Conservation (phyloP, 1,284 basidiomycete species). For the Tilletiopsis washingtonensis region DNA sequence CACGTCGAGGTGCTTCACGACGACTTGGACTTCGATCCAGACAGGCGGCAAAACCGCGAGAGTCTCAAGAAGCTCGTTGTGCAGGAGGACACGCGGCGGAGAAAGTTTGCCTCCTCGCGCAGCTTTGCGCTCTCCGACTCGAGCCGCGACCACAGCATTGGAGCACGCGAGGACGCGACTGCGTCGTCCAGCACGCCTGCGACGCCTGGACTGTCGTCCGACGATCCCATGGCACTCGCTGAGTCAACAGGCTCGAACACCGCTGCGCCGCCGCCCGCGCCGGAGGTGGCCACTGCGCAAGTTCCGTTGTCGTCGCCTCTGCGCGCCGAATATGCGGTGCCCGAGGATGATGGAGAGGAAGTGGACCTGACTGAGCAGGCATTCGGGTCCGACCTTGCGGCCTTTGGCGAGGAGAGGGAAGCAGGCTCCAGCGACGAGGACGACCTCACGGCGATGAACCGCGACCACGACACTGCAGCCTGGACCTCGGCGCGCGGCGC, state of each 20-base stretch:
- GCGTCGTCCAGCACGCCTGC: background rate
- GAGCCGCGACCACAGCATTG: background rate
- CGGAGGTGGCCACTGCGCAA: background rate
- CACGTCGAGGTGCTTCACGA: conserved; percentile 84
- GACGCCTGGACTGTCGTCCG: no score
- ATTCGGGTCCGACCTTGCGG: conserved; percentile 39
- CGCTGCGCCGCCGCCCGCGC: background rate
- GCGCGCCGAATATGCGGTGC: no score
- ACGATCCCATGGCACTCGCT: no score
- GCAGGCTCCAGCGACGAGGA: conserved; percentile 21
- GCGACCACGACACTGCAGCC: conserved; percentile 34
- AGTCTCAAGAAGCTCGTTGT: conserved; percentile 71
- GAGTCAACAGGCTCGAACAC: no score
- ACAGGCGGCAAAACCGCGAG: conserved; percentile 66
- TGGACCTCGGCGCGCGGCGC: conserved; percentile 19
- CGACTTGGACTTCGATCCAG: conserved; percentile 92
- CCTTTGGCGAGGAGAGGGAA: conserved; percentile 31
- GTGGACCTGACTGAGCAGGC: conserved; percentile 44
- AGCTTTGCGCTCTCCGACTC: background rate
- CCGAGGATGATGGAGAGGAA: conserved; percentile 20
- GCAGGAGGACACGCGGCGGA: conserved; percentile 57
- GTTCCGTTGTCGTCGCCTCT: no score
- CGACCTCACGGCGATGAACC: conserved; percentile 32
- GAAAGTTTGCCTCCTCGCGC: conserved; percentile 14
- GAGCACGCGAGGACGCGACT: background rate